Evolutionary conservation across 345 rosid species (phyloP).

Genomic region (Physaria fendleri): DNA sequence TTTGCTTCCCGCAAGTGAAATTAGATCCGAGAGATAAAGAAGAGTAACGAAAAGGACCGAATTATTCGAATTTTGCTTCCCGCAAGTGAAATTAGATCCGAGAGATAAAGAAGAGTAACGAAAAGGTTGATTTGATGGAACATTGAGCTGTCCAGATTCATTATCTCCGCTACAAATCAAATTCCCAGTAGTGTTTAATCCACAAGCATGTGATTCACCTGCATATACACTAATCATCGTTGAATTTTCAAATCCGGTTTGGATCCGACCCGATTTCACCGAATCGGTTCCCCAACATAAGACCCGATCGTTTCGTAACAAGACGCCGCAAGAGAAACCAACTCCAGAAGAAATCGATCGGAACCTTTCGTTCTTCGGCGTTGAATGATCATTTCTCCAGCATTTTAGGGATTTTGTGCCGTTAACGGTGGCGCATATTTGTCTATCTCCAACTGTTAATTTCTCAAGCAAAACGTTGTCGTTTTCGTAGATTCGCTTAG

Average conservation of each 20-base stretch:
- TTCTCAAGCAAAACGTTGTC: conserved; percentile 31
- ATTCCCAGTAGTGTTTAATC: conserved; percentile 47
- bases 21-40: conserved; percentile 49
- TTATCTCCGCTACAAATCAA: conserved; percentile 57
- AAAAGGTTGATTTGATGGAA: conserved; percentile 33
- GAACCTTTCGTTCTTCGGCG: conserved; percentile 19
- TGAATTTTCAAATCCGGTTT: conserved; percentile 38
- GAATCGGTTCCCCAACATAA: conserved; percentile 55
- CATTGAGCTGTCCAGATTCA: conserved; percentile 44
- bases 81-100: conserved; percentile 64
- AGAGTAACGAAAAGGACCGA: conserved; percentile 40
- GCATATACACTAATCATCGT: conserved; percentile 49
- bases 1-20: conserved; percentile 57
- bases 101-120: conserved; percentile 47
- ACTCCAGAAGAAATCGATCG: conserved; percentile 54
- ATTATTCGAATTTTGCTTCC: conserved; percentile 31
- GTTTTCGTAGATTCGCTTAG: conserved; percentile 47
- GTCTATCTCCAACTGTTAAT: conserved; percentile 57
- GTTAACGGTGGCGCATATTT: conserved; percentile 55
- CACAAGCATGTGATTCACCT: conserved; percentile 75
- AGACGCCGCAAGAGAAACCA: conserved; percentile 70
- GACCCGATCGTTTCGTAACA: conserved; percentile 14
- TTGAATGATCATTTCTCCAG: conserved; percentile 38
- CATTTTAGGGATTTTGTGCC: conserved; percentile 39
- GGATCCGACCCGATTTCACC: conserved; percentile 27